Base-by-base conservation (phyloP, 306 rosid genomes). In the Prinsepia uniflora region DNA sequence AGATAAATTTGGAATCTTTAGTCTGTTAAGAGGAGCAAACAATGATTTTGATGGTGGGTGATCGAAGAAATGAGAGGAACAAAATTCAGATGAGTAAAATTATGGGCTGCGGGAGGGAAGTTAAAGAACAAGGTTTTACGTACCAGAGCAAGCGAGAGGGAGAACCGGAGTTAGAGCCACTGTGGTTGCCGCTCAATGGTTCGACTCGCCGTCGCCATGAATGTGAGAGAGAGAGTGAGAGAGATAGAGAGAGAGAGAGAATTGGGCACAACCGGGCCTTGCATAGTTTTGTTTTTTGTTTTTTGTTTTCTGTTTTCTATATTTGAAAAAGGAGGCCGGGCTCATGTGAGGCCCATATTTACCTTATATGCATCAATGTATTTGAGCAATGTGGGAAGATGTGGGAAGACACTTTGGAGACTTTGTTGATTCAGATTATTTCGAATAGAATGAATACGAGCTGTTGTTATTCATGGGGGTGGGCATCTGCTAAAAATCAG, bases 141-240 rank as follows among this genome's bases (percentile, higher is more conserved):
- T 53, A 68, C 72, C 72, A 20, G 41, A 53, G 63, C 2, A 5
- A 49, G 40, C 49, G 50, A 67, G 47, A 24, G 22, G 47, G 56
- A 64, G 60, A 67, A 42, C 10, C 61, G 14, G 48, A n/a, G 9
- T 36, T 14, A 5, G 22, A 6, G 19, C 4, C 15, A 36, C n/a
- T 36, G 72, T 41, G 52, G 72, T 20, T 5, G 49, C 50, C 39
- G 62, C 17, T 68, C 18, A 49, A 61, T 41, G 72, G 46, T 50
- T 17, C 19, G 61, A 68, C 48, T 11, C 49, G 72, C 8, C 19
- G 2, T 52, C 12, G 18, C 48, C 72, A 53, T 68, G 41, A 45
- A 45, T 0, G 14, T 2, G 12, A 12, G 15, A 14, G 24, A 30
- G 36, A 30, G 36, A 30, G 36, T 0, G 36, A 30, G 36, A 30